phyloP scores from a whole-genome alignment of 345 rosid genomes.

The Clausena lansium region DNA sequence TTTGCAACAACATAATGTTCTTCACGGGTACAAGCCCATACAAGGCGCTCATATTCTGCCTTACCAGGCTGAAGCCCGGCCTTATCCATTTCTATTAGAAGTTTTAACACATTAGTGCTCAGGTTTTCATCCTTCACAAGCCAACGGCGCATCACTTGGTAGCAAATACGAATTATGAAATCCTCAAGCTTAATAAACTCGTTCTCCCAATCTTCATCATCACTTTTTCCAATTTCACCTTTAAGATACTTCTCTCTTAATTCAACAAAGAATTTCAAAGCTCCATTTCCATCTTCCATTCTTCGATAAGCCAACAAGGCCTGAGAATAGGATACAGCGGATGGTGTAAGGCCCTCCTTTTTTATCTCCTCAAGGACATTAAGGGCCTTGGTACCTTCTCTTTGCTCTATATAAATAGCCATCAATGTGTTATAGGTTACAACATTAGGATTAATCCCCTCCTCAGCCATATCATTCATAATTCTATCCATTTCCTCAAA shows the following conservation, averaged over 20 bases:
- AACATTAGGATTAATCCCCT: constrained; percentile 62
- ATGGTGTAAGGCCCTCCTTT: constrained; percentile 58
- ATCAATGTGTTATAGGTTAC: constrained; percentile 82
- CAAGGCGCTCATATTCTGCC: constrained; percentile 74
- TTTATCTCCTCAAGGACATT: constrained; percentile 57
- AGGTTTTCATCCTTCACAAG: constrained; percentile 53
- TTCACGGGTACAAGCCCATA: constrained; percentile 91
- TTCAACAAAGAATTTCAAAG: constrained; percentile 64
- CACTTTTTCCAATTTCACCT: constrained; percentile 49
- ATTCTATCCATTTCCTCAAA: constrained; percentile 51
- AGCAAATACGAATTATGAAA: constrained; percentile 66
- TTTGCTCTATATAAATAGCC: constrained; percentile 62
- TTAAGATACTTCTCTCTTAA: constrained; percentile 53
- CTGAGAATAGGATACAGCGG: constrained; percentile 70
- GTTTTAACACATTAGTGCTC: constrained; percentile 57
- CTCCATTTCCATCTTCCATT: constrained; percentile 82
- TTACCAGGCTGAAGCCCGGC: constrained; percentile 49
- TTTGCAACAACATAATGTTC: constrained; percentile 67
- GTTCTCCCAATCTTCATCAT: constrained; percentile 50
- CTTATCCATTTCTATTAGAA: constrained; percentile 65
- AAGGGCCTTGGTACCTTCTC: constrained; percentile 56
- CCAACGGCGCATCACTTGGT: constrained; percentile 87
- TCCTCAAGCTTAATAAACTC: constrained; percentile 68
- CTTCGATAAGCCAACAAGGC: constrained; percentile 74
- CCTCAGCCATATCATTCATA: constrained; percentile 58